phyloP scores from a whole-genome alignment of 495 filamentous ascomycete genomes.

The Trichoderma reesei region DNA sequence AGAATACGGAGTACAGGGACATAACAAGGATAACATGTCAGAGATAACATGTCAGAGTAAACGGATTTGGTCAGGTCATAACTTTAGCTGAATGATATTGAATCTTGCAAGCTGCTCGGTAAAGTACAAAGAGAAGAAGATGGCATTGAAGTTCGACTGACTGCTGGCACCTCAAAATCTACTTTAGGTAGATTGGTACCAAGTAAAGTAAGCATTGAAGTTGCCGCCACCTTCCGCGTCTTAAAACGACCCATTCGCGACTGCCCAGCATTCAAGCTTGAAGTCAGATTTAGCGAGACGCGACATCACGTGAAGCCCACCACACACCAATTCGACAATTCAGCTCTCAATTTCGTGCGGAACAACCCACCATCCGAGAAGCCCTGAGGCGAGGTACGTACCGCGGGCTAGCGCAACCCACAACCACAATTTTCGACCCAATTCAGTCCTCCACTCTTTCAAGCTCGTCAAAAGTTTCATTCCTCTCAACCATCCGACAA shows the following conservation, averaged over 20 bases:
- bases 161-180: too few relatives aligned
- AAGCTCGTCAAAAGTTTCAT: slow-evolving; percentile 12
- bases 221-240: too few relatives aligned
- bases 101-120: neutral
- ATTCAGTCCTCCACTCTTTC: slow-evolving; percentile 8
- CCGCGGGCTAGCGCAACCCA: slow-evolving; percentile 12
- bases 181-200: too few relatives aligned
- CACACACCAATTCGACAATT: neutral
- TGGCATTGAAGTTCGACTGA: too few relatives aligned
- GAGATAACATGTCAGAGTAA: neutral
- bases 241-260: neutral
- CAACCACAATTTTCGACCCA: slow-evolving; percentile 12
- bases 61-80: neutral
- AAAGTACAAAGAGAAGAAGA: too few relatives aligned
- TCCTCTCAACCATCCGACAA: slow-evolving; percentile 9
- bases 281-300: neutral
- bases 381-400: slow-evolving; percentile 12
- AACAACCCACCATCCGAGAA: neutral
- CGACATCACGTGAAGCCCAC: neutral
- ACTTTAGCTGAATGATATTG: neutral
- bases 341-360: neutral
- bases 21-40: neutral
- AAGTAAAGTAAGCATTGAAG: too few relatives aligned
- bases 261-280: neutral
- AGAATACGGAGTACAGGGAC: neutral